Evolutionary conservation across 768 basidiomycete genomes (phyloP).

Genomic region (Termitomyces sp.): DNA sequence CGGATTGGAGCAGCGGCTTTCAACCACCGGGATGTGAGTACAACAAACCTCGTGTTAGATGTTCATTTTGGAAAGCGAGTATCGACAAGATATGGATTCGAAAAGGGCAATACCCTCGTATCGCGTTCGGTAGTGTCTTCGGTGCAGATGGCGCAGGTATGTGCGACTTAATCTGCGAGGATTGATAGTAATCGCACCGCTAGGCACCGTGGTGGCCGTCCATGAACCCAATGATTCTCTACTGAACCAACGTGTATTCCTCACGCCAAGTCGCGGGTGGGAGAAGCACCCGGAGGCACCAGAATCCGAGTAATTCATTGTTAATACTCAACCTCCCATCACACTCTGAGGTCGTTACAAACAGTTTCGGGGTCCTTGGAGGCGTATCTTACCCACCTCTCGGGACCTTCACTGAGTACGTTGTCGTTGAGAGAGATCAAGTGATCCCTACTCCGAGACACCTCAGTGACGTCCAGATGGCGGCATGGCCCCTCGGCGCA

Average conservation of each 20-base stretch:
- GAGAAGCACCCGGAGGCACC: slow-evolving; percentile 57
- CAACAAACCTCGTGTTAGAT: neutral
- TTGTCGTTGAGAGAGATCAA: slow-evolving; percentile 65
- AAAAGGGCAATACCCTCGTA: slow-evolving; percentile 60
- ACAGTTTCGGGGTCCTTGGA: slow-evolving; percentile 65
- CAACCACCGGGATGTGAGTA: slow-evolving; percentile 68
- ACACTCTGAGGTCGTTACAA: neutral
- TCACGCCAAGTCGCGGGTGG: slow-evolving; percentile 79
- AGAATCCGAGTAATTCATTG: slow-evolving; percentile 45
- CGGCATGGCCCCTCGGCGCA: slow-evolving; percentile 75
- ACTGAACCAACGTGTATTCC: slow-evolving; percentile 61
- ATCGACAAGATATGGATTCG: slow-evolving; percentile 64
- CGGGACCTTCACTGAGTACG: slow-evolving; percentile 75
- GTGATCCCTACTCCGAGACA: slow-evolving; percentile 63
- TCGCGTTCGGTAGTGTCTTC: slow-evolving; percentile 52
- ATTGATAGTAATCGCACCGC: neutral
- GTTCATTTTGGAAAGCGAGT: slow-evolving; percentile 1
- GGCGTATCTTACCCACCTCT: slow-evolving; percentile 44
- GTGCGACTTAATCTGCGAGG: slow-evolving; percentile 3
- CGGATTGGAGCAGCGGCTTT: slow-evolving; percentile 65
- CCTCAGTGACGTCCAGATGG: slow-evolving; percentile 59
- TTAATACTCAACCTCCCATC: neutral
- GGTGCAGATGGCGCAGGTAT: slow-evolving; percentile 75
- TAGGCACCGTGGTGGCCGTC: slow-evolving; percentile 63
- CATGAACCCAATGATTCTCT: slow-evolving; percentile 48